These are phyloP conservation scores for Aschersonia sp. DNA, from an alignment of 2,329 filamentous ascomycete genomes.

Conservation along the genomic window DNA sequence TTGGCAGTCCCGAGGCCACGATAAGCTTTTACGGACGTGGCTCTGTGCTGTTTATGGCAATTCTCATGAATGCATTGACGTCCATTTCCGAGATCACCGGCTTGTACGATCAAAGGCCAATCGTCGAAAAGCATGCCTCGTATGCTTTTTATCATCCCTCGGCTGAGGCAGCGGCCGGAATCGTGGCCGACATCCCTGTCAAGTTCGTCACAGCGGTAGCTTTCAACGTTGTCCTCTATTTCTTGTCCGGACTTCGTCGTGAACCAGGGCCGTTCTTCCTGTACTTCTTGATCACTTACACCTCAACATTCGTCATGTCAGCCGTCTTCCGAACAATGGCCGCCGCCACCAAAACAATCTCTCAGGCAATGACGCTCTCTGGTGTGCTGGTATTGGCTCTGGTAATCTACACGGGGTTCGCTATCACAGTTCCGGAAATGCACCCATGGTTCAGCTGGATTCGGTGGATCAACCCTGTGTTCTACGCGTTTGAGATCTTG, in stretches of 20 bases:
- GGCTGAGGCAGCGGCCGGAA: conserved; percentile 38
- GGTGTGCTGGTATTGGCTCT: conserved; percentile 44
- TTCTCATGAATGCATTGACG: conserved; percentile 43
- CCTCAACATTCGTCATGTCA: conserved; percentile 57
- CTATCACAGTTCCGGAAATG: conserved; percentile 40
- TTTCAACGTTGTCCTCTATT: conserved; percentile 46
- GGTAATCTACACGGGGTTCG: conserved; percentile 46
- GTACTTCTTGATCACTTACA: conserved; percentile 57
- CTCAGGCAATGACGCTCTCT: conserved; percentile 38
- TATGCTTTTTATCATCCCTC: conserved; percentile 37
- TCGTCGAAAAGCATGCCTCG: conserved; percentile 32
- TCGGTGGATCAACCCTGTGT: conserved; percentile 58
- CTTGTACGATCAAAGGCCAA: conserved; percentile 28
- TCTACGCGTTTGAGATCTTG: conserved; percentile 59
- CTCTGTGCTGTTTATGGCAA: conserved; percentile 43
- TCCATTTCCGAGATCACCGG: conserved; percentile 39
- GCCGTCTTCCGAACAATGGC: conserved; percentile 65
- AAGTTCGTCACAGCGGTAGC: conserved; percentile 34
- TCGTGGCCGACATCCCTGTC: conserved; percentile 40
- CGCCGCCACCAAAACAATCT: conserved; percentile 51
- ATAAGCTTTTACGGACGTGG: conserved; percentile 38
- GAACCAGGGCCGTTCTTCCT: conserved; percentile 60
- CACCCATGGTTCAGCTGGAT: conserved; percentile 65
- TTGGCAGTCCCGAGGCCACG: conserved; percentile 31
- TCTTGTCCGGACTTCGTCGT: conserved; percentile 36